Evolutionary conservation across 2,329 filamentous ascomycete genomes (phyloP), one percentile per base, ranked within the genome.

Genomic region (Colletotrichum theobromicola): DNA sequence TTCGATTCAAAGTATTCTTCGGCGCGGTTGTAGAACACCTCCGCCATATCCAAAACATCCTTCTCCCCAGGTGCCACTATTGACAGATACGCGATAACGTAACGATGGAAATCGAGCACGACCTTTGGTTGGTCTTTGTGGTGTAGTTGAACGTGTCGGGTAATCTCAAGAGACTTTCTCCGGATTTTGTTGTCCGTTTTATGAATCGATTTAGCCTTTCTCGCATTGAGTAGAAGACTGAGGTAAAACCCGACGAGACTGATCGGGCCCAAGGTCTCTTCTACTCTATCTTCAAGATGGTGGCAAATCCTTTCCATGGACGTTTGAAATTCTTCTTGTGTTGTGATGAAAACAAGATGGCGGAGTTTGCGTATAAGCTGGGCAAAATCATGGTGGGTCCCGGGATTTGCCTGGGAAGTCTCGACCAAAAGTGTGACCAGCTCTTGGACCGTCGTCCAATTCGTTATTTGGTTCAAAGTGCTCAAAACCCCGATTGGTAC

Each of bases 401-500:
- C 21, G 2, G 46, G 42, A 3, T 67, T 37, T 0, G 8, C 6
- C 15, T 9, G 7, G 5, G 72, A 55, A 4, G 63, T 60, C 16
- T 42, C 24, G 8, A 28, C 18, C 1, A 75, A 46, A 46, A 46
- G 42, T 12, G 42, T n/a, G 21, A 46, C 42, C 42, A 46, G 42
- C 42, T 46, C 42, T 46, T 13, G 42, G 42, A 12, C 46, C 57
- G 3, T 24, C 7, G 2, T 26, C 57, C 13, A 73, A 46, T 21
- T 67, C 28, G 3, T 62, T 21, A 55, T 37, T 28, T 75, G 70
- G 18, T 73, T 75, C 26, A 75, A 28, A 1, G 70, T 42, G 58
- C 64, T 69, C 3, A 75, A 28, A 13, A 75, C 37, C 4, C 73
- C 73, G 10, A 75, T 65, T 4, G 73, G 73, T 7, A 53, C 50